Conservation (phyloP, 2,329 filamentous ascomycete species). For the Nothomitra cinnamomea region DNA sequence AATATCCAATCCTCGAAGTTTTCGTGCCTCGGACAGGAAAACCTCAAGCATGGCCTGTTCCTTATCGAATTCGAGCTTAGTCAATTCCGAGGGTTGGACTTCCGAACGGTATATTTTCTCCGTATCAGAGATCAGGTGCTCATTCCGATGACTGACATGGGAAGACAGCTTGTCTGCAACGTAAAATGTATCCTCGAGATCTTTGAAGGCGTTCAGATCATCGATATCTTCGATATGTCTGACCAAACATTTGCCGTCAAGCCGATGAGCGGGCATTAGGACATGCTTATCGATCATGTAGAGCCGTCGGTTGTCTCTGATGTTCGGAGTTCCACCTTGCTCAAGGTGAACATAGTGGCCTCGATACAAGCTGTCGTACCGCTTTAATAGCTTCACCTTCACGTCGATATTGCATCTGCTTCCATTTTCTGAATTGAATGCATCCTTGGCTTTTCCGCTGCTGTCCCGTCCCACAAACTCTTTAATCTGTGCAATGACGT, state of each 20-base stretch:
- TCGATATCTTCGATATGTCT: constrained; percentile 1
- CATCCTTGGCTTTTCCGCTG: background rate
- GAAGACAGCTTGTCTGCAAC: background rate
- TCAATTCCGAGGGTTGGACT: background rate
- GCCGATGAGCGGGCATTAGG: background rate
- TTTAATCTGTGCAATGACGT: background rate
- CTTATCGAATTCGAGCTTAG: background rate
- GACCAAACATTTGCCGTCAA: constrained; percentile 1
- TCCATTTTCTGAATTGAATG: background rate
- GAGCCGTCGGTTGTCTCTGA: background rate
- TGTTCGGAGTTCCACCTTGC: background rate
- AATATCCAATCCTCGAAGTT: background rate
- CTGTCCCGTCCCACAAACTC: background rate
- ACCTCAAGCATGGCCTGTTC: background rate
- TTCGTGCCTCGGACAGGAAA: background rate
- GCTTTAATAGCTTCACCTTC: background rate
- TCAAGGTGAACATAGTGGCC: background rate
- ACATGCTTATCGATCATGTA: background rate
- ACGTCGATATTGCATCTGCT: background rate
- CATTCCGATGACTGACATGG: background rate
- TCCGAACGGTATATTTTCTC: background rate
- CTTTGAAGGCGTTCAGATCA: background rate
- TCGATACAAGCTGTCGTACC: background rate
- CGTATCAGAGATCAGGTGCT: background rate
- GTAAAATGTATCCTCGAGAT: constrained; percentile 3